These are phyloP conservation scores for Neolentinus lepideus DNA, from an alignment of 1,284 basidiomycete species.

Conservation along the genomic window DNA sequence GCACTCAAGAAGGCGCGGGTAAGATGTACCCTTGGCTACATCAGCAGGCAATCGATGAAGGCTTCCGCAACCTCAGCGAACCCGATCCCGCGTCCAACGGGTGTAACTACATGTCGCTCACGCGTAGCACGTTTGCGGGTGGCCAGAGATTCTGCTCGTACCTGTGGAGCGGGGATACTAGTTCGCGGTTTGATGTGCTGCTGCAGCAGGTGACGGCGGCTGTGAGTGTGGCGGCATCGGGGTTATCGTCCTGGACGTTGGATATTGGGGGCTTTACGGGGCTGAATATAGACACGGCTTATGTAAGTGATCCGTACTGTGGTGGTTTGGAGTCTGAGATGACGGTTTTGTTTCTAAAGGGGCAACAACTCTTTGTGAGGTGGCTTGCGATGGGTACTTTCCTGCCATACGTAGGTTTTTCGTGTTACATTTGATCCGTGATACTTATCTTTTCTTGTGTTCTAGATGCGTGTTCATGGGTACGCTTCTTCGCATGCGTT, in stretches of 20 bases:
- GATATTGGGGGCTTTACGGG: slow-evolving; percentile 35
- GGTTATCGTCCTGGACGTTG: slow-evolving; percentile 33
- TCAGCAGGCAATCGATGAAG: slow-evolving; percentile 24
- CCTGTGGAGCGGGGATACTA: slow-evolving; percentile 33
- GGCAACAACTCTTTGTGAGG: slow-evolving; percentile 29
- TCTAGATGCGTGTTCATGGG: slow-evolving; percentile 33
- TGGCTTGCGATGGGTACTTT: slow-evolving; percentile 34
- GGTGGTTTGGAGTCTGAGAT: neutral
- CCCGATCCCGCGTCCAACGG: slow-evolving; percentile 11
- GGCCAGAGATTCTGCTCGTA: slow-evolving; percentile 35
- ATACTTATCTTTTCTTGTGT: neutral
- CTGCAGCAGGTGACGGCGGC: slow-evolving; percentile 31
- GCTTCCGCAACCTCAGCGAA: slow-evolving; percentile 24
- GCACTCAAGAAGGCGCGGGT: slow-evolving; percentile 29
- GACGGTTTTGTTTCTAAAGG: slow-evolving; percentile 13
- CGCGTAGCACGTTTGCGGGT: slow-evolving; percentile 31
- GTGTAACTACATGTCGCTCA: slow-evolving; percentile 32
- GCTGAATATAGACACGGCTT: slow-evolving; percentile 26
- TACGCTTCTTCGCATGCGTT: slow-evolving; percentile 9
- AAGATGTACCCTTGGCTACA: slow-evolving; percentile 36
- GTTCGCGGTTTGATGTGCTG: slow-evolving; percentile 27
- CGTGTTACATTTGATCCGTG: neutral
- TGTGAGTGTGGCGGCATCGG: slow-evolving; percentile 29
- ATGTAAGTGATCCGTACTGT: slow-evolving; percentile 12
- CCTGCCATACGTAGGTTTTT: slow-evolving; percentile 28